Percentiles rank a stretch among this genome's conserved stretches.
Evolutionary conservation across 1,284 basidiomycete genomes (phyloP).

Genomic region (Mycocalia duriaeana): DNA sequence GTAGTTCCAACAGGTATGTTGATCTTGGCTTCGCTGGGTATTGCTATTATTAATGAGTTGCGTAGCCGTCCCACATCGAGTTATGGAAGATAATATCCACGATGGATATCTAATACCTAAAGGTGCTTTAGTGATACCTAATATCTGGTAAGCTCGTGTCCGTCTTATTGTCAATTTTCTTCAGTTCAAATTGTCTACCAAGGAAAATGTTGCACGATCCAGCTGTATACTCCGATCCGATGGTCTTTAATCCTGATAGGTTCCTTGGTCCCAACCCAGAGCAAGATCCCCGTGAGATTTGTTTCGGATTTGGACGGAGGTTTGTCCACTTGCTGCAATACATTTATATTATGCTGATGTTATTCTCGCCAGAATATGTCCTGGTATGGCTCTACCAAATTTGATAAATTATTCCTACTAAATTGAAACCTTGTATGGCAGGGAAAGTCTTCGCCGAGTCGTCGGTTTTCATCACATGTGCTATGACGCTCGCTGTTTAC

Average conservation of each 20-base stretch:
- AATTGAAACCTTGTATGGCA: slow-evolving; percentile 6
- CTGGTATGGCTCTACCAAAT: slow-evolving; percentile 12
- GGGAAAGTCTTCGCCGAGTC: slow-evolving; percentile 39
- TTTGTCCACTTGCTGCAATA: neutral
- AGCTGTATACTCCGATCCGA: slow-evolving; percentile 26
- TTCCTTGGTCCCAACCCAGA: slow-evolving; percentile 23
- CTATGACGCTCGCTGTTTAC: slow-evolving; percentile 38
- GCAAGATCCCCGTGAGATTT: slow-evolving; percentile 28
- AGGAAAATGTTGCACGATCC: slow-evolving; percentile 38
- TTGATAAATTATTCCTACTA: slow-evolving; percentile 1
- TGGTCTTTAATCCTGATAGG: slow-evolving; percentile 23
- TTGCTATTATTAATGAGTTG: neutral
- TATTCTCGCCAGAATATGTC: slow-evolving; percentile 18
- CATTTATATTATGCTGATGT: neutral
- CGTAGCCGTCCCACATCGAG: slow-evolving; percentile 38
- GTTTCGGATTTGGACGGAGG: slow-evolving; percentile 39
- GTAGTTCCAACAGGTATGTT: slow-evolving; percentile 34
- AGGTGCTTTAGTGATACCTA: slow-evolving; percentile 29
- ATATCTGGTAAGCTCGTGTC: slow-evolving; percentile 27
- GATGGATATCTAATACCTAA: slow-evolving; percentile 34
- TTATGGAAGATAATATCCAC: slow-evolving; percentile 36
- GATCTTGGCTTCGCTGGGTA: neutral
- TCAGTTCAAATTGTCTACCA: neutral
- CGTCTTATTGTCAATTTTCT: neutral
- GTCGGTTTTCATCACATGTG: slow-evolving; percentile 38